These are phyloP conservation scores for Aspergillus sp. DNA, from an alignment of 2,329 filamentous ascomycete species.

Conservation along the genomic window DNA sequence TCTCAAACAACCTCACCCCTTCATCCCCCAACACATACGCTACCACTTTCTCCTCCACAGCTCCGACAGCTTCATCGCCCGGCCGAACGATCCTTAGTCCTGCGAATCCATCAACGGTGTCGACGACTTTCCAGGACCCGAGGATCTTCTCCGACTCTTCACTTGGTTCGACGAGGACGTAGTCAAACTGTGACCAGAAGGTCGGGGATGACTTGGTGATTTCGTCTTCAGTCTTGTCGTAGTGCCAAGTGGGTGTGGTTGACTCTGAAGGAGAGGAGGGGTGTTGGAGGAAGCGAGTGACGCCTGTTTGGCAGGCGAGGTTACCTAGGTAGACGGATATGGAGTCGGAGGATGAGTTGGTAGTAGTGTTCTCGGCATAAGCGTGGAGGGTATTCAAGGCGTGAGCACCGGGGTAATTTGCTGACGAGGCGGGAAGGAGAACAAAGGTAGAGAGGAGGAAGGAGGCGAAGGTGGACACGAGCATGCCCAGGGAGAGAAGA, in stretches of 20 bases:
- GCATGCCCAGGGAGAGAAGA: slow-evolving; percentile 57
- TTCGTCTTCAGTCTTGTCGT: slow-evolving; percentile 63
- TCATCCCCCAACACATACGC: slow-evolving; percentile 36
- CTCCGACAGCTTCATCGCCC: slow-evolving; percentile 30
- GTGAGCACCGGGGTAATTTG: slow-evolving; percentile 91
- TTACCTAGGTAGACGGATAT: slow-evolving; percentile 59
- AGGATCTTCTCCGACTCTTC: slow-evolving; percentile 24
- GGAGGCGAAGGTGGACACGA: slow-evolving; percentile 61
- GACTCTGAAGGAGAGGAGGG: slow-evolving; percentile 5
- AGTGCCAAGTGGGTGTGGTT: slow-evolving; percentile 52
- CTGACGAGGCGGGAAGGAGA: slow-evolving; percentile 76
- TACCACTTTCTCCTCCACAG: slow-evolving; percentile 39
- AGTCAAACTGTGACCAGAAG: slow-evolving; percentile 64
- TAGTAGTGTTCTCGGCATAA: slow-evolving; percentile 23
- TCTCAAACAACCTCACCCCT: slow-evolving; percentile 32
- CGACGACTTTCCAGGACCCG: slow-evolving; percentile 55
- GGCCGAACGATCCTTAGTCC: slow-evolving; percentile 53
- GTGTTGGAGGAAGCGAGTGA: slow-evolving; percentile 60
- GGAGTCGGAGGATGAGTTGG: slow-evolving; percentile 17
- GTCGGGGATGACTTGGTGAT: slow-evolving; percentile 47
- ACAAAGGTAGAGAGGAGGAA: slow-evolving; percentile 65
- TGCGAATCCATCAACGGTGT: slow-evolving; percentile 54
- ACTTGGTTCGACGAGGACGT: slow-evolving; percentile 55
- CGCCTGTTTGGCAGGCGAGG: slow-evolving; percentile 64
- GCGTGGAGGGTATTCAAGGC: slow-evolving; percentile 60